Conservation (phyloP, 805 yeast genomes). For the Metschnikowia amazonensis region DNA sequence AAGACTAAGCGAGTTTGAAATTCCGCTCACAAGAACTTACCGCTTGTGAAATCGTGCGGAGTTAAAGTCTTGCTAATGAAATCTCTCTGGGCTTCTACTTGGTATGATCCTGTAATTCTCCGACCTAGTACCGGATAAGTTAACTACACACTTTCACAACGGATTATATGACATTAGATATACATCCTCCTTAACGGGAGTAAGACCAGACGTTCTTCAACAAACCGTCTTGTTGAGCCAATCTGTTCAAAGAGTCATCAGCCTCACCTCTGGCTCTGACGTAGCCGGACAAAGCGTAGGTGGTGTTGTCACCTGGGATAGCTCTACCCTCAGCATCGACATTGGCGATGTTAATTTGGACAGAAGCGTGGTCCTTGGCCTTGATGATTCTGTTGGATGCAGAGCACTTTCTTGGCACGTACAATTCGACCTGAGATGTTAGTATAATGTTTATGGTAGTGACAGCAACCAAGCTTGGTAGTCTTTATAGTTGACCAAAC, state of each 20-base stretch:
- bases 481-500: no score
- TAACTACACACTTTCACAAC: not conserved
- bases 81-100: no score
- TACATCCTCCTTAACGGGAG: conserved; percentile 66
- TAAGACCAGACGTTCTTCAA: conserved; percentile 93
- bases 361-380: conserved; percentile 99
- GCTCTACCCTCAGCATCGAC: conserved; percentile 97
- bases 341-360: conserved; percentile 97
- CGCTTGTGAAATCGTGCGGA: no score
- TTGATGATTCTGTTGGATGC: conserved; percentile 99
- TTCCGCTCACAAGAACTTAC: no score
- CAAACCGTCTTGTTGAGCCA: conserved; percentile 98
- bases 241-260: conserved; percentile 98
- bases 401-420: conserved; percentile 99
- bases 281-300: conserved; percentile 96
- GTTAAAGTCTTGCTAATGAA: no score
- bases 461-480: no score
- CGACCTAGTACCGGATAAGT: no score
- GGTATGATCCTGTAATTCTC: no score
- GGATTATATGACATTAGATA: conserved; percentile 23
- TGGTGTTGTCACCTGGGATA: conserved; percentile 82
- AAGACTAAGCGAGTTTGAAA: no score
- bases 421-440: conserved; percentile 86
- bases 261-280: conserved; percentile 99
- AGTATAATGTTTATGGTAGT: conserved; percentile 20